Evolutionary conservation across 163 green algal species (phyloP).

Genomic region (Chlamydomonas reinhardtii): DNA sequence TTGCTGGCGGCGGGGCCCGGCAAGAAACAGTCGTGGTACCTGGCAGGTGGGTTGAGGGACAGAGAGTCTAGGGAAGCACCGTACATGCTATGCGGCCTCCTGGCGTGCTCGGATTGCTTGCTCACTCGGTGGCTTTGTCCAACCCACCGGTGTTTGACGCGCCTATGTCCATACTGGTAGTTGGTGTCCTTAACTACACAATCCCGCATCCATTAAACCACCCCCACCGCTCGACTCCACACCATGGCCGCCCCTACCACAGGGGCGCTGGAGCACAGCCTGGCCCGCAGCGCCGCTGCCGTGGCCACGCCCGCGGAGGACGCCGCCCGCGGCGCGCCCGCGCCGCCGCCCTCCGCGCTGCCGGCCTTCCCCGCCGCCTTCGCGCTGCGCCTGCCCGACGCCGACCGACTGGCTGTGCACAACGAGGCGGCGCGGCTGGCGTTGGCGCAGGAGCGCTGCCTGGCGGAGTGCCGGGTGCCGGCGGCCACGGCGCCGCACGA

Average conservation of each 20-base stretch:
- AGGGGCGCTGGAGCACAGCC: constrained; percentile 36
- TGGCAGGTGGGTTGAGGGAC: constrained; percentile 43
- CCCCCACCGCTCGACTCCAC: neutral
- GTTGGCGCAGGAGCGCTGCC: constrained; percentile 21
- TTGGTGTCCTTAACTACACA: no score
- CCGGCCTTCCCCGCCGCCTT: constrained; percentile 10
- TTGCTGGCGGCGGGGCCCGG: neutral
- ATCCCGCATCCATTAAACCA: no score
- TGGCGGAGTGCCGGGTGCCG: constrained; percentile 18
- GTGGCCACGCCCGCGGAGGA: neutral
- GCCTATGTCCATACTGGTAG: no score
- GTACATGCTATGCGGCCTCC: no score
- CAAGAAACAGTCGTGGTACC: constrained; percentile 29
- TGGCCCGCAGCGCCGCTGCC: constrained; percentile 21
- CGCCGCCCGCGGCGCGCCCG: neutral
- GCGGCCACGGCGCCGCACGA: constrained; percentile 1
- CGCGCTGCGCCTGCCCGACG: constrained; percentile 46
- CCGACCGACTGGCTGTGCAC: constrained; percentile 48
- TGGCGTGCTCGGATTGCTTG: no score
- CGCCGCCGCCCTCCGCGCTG: neutral
- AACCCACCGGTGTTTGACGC: no score
- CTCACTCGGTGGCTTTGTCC: no score
- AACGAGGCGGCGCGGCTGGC: constrained; percentile 45
- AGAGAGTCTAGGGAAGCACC: no score
- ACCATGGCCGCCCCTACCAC: neutral